Evolutionary conservation across 768 basidiomycete species (phyloP).

Genomic region (Agaricus sinodeliciosus): DNA sequence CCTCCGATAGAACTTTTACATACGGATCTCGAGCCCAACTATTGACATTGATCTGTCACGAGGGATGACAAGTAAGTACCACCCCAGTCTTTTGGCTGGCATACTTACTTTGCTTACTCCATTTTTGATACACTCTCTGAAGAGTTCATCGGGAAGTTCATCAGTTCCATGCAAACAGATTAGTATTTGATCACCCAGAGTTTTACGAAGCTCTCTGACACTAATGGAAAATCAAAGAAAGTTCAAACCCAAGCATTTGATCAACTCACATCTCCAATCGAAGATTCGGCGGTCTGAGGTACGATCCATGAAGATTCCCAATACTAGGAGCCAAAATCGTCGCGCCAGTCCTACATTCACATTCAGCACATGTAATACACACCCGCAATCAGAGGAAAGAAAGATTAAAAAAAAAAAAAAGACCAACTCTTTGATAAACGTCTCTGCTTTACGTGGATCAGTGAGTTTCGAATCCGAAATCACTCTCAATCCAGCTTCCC

Average conservation of each 20-base stretch:
- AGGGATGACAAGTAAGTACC: not conserved
- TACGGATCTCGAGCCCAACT: constrained; percentile 42
- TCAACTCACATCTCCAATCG: constrained; percentile 34
- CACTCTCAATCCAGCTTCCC: constrained; percentile 40
- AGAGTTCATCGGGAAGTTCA: constrained; percentile 36
- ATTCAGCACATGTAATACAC: not conserved
- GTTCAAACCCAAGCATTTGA: not conserved
- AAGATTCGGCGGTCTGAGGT: constrained; percentile 39
- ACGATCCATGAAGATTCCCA: constrained; percentile 41
- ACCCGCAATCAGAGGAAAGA: too few species aligned
- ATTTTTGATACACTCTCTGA: constrained; percentile 36
- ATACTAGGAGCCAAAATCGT: constrained; percentile 41
- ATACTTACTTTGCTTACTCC: constrained; percentile 35
- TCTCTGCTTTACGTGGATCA: constrained; percentile 32
- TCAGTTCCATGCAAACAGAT: constrained; percentile 42
- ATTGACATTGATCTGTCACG: constrained; percentile 35
- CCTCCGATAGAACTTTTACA: constrained; percentile 25
- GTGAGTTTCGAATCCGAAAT: constrained; percentile 44
- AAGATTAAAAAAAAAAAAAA: not conserved
- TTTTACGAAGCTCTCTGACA: constrained; percentile 27
- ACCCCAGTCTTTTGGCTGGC: too few species aligned
- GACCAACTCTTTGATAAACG: constrained; percentile 33
- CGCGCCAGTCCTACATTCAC: constrained; percentile 31
- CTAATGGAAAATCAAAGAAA: constrained; percentile 16
- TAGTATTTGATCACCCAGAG: constrained; percentile 27